Base-by-base conservation (phyloP, 495 filamentous ascomycete species). In the Xylaria palmicola region DNA sequence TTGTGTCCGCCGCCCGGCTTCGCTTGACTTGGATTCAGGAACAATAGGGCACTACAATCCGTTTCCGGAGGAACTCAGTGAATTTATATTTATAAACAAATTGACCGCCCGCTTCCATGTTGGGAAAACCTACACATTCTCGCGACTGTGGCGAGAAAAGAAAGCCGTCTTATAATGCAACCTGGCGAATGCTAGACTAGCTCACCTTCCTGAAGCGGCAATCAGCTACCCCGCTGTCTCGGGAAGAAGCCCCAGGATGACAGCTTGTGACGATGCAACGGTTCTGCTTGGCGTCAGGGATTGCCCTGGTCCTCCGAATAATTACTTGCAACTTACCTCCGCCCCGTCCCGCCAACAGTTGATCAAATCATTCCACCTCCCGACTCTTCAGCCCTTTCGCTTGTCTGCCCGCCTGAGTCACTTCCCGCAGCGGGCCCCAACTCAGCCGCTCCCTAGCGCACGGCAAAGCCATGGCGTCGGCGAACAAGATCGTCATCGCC, bases 401-500 rank as follows among this genome's bases (percentile, higher is more conserved):
- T 56, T n/a, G 15, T 27, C 44, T 56, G n/a, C 9, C 39, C 53
- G 53, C 19, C 26, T 44, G 53, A 56, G 39, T 56, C 47, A 52
- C 39, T 4, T 19, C 26, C 32, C 27, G 37, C 29, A 43, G 27
- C 26, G 37, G 26, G 45, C 19, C n/a, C n/a, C 36, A 4, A 15
- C 8, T 30, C 56, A 39, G 44, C 56, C 24, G 26, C 32, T 36
- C 6, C 12, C 36, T 26, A 29, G 22, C 29, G 8, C 36, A 22
- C 10, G 10, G 20, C 30, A 36, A n/a, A 20, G n/a, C 4, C 51
- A 70, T 70, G 68, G 59, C 60, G 17, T n/a, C 65, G 8, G 52
- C 6, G 17, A 26, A 44, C 17, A 60, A 44, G 37, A 34, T 60
- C 4, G 45, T 59, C 27, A 77, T 93, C 57, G 89, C 88, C 4